Conservation (phyloP, 176 grass and related monocot species). For the Carex parvula region DNA sequence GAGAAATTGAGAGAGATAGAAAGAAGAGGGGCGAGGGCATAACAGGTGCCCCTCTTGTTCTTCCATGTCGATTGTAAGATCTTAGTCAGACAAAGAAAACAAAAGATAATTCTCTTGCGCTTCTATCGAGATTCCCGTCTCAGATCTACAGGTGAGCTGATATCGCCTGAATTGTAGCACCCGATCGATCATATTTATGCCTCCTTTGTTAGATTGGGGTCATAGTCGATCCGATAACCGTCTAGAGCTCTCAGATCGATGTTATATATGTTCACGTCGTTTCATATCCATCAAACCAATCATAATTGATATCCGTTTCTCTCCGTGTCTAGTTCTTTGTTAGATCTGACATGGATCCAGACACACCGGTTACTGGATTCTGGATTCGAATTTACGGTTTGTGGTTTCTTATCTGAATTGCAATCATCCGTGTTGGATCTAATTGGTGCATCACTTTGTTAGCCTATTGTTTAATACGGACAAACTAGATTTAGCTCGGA, state of each 20-base stretch:
- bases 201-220: conserved; percentile 34
- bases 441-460: not conserved
- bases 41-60: conserved; percentile 33
- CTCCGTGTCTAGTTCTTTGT: not conserved
- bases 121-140: conserved; percentile 29
- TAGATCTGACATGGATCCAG: conserved; percentile 33
- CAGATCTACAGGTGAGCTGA: conserved; percentile 46
- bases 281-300: not conserved
- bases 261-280: conserved; percentile 24
- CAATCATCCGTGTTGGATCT: conserved; percentile 11
- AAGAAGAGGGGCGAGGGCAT: conserved; percentile 28
- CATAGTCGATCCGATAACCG: conserved; percentile 18
- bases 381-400: conserved; percentile 33
- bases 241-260: conserved; percentile 25
- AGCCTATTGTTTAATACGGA: not conserved
- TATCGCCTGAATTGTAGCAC: conserved; percentile 16
- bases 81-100: conserved; percentile 33
- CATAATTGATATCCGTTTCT: not conserved
- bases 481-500: not conserved
- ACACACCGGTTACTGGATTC: not conserved
- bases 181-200: not conserved
- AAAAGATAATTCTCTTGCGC: conserved; percentile 7
- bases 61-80: conserved; percentile 63
- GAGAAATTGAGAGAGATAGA: conserved; percentile 37
- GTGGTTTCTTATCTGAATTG: conserved; percentile 45